Evolutionary conservation across 495 filamentous ascomycete species (phyloP), one percentile per base, ranked within the genome.

Genomic region (Podospora bellae-mahoneyi): DNA sequence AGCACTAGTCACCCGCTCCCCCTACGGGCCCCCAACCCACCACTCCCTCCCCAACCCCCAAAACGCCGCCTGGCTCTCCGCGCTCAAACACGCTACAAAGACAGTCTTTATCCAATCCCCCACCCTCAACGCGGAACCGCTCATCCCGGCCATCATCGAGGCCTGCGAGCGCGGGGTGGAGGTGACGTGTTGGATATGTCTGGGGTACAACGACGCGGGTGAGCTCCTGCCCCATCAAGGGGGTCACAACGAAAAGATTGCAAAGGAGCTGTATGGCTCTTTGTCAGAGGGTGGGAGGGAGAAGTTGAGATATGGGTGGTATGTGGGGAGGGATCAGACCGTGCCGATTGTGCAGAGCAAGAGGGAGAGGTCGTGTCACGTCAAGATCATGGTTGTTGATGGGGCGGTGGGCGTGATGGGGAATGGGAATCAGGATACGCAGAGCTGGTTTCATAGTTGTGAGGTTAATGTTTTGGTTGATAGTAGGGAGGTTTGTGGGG

Each of bases 391-490:
- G 78, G 86, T 94, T 64, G 85, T 87, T 4, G 91, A 94, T 73
- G 86, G 84, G 54, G 80, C 78, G 58, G 78, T 94, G 68, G 89
- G 84, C 15, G 88, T 93, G 60, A 84, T 89, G 79, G 90, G 90
- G 5, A 91, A 86, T 69, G 91, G 91, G 0, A 94, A 94, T 73
- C 87, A 91, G 72, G 91, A 94, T 65, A 92, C 91, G n/a, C 91
- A 94, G 79, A 86, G 83, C 67, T 94, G 88, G 86, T 92, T 82
- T 69, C 90, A 94, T 73, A 86, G 83, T 48, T 89, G 92, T 76
- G 91, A 94, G 74, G 83, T 90, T 65, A 94, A 94, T 71, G 71
- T 92, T 15, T 84, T 94, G 82, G 73, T 92, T 16, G 91, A 94
- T 66, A 88, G 84, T 3, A 72, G 75, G 0, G 64, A 79, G 2